Evolutionary conservation across 176 grass and related monocot species (phyloP).

Genomic region (Paspalum notatum): DNA sequence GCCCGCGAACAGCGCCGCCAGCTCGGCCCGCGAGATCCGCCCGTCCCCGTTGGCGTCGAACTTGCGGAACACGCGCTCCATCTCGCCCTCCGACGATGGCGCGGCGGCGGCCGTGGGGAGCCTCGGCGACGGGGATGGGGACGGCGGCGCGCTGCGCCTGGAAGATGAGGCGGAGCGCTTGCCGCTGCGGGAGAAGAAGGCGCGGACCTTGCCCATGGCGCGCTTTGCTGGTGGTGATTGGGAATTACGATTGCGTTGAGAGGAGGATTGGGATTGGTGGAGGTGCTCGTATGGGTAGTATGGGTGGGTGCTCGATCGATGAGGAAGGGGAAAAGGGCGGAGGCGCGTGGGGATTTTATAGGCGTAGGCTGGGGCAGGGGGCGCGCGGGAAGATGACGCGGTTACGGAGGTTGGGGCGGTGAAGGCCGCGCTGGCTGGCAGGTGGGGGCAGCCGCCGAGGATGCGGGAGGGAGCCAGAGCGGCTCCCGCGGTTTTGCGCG

Average conservation of each 20-base stretch:
- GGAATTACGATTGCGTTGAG: too few species aligned
- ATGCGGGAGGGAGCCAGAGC: neutral
- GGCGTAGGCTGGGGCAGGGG: too few species aligned
- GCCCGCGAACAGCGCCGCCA: slow-evolving; percentile 62
- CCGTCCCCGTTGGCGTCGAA: slow-evolving; percentile 96
- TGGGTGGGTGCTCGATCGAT: too few species aligned
- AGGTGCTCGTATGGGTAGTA: too few species aligned
- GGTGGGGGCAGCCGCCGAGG: slow-evolving; percentile 8
- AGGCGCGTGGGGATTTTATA: neutral
- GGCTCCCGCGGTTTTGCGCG: slow-evolving; percentile 7
- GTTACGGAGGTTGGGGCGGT: neutral
- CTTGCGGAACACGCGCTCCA: slow-evolving; percentile 83
- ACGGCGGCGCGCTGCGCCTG: neutral
- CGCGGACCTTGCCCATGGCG: slow-evolving; percentile 77
- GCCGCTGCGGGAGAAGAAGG: slow-evolving; percentile 70
- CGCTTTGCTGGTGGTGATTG: neutral
- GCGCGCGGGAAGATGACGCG: neutral
- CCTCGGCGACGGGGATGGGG: neutral
- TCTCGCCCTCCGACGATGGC: slow-evolving; percentile 37
- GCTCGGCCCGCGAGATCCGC: slow-evolving; percentile 63
- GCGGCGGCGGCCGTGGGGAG: neutral
- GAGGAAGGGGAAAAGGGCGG: neutral
- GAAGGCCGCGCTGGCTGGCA: neutral
- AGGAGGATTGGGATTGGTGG: too few species aligned
- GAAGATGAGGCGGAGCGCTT: slow-evolving; percentile 1